Conservation (phyloP, 345 rosid genomes). For the Isatis tinctoria region DNA sequence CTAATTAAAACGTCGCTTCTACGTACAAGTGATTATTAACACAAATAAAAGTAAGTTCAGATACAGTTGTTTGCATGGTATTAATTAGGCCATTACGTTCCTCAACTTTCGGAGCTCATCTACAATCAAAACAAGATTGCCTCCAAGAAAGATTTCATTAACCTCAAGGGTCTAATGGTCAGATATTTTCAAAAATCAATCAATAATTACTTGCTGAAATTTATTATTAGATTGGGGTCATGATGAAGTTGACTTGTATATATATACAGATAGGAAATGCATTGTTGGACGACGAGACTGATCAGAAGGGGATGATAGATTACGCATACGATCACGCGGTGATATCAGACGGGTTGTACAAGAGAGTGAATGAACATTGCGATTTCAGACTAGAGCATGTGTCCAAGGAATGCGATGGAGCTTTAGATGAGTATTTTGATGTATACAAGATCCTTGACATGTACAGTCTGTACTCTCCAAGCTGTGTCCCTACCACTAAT, state of each 20-base stretch:
- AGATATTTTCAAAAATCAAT: neutral
- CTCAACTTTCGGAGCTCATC: slow-evolving; percentile 69
- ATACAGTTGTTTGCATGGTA: neutral
- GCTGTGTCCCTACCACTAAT: slow-evolving; percentile 25
- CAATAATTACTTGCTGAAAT: neutral
- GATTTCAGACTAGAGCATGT: slow-evolving; percentile 37
- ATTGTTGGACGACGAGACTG: slow-evolving; percentile 68
- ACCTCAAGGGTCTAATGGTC: slow-evolving; percentile 71
- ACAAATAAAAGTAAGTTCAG: neutral
- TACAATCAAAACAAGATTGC: slow-evolving; percentile 46
- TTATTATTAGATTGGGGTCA: neutral
- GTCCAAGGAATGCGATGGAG: slow-evolving; percentile 32
- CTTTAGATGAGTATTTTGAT: slow-evolving; percentile 42
- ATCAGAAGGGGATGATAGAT: slow-evolving; percentile 72
- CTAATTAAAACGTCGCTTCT: neutral
- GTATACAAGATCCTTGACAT: slow-evolving; percentile 59
- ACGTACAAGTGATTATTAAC: neutral
- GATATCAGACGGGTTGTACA: slow-evolving; percentile 59
- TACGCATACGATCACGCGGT: slow-evolving; percentile 88
- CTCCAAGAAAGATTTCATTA: slow-evolving; percentile 44
- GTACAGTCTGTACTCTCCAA: slow-evolving; percentile 69
- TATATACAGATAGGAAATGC: slow-evolving; percentile 69
- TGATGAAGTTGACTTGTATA: neutral
- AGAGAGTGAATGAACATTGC: slow-evolving; percentile 41
- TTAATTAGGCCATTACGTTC: slow-evolving; percentile 71